Evolutionary conservation across 2,329 filamentous ascomycete species (phyloP), one percentile per base, ranked within the genome.

Genomic region (Amesomyces nigricolor): DNA sequence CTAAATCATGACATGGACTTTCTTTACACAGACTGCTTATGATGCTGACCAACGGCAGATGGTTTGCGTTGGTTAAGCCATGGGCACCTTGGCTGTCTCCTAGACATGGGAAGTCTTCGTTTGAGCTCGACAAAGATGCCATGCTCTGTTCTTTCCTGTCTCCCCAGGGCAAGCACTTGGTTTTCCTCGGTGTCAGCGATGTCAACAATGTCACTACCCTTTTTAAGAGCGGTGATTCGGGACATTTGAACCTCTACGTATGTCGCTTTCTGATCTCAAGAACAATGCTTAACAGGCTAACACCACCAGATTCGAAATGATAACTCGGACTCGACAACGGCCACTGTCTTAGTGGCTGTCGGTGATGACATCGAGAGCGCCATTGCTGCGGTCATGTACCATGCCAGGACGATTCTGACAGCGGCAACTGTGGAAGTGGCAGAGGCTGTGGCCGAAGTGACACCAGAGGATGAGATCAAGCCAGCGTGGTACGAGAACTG

Each of bases 31-130:
- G 22, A n/a, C 17, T 32, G 9, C 5, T 16, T 14, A 19, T 43
- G 14, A 10, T 45, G 50, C 63, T 66, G 43, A 66, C 47, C 50
- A 13, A 50, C 45, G 13, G 45, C 49, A 82, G 87, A 63, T 95
- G 90, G 83, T 92, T 96, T 67, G 83, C 89, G 7, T 72, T 96
- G 11, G 85, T 95, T 5, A 83, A 91, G 16, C 75, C 89, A 3
- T 94, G 86, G 83, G 80, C 79, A 35, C 87, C 91, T 1, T 97
- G 92, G 92, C 74, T 96, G 10, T 89, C 87, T 7, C 92, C 92
- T n/a, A 78, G 90, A 39, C 91, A 96, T 68, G 91, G 91, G 11
- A 83, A 80, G 59, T 70, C 74, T 3, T 73, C 73, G 0, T 87
- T 95, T 54, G 72, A 74, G 4, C 74, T 91, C 4, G 86, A 90